Percentiles rank a stretch among this genome's conserved stretches.
Evolutionary conservation across 2,329 filamentous ascomycete species (phyloP).

Genomic region (Parastagonospora nodorum): DNA sequence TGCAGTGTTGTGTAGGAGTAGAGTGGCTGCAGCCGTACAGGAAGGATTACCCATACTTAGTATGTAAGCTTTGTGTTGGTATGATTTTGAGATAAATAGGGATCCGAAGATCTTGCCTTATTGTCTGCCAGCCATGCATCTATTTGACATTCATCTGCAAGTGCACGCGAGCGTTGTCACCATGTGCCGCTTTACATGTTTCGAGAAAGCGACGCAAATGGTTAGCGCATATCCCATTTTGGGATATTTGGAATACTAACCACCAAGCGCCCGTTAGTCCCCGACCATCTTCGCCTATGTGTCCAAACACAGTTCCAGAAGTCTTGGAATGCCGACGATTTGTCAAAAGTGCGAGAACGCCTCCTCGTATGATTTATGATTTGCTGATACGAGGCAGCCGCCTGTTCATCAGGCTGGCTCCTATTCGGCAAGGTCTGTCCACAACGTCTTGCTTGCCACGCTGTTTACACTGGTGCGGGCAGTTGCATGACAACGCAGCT

Average conservation of each 20-base stretch:
- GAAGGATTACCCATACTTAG: too few species aligned
- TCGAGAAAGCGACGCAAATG: conserved; percentile 17
- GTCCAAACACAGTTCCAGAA: conserved; percentile 2
- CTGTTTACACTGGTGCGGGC: background rate
- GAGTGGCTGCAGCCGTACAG: too few species aligned
- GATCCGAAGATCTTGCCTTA: too few species aligned
- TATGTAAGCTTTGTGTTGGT: too few species aligned
- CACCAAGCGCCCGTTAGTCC: conserved; percentile 15
- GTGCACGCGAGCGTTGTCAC: conserved; percentile 5
- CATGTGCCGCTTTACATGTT: conserved; percentile 10
- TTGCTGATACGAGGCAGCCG: too few species aligned
- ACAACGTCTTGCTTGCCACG: conserved; percentile 2
- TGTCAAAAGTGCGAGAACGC: conserved; percentile 16
- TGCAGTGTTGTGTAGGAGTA: too few species aligned
- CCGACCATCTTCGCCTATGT: conserved; percentile 4
- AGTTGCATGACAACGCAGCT: background rate
- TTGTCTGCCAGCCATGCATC: too few species aligned
- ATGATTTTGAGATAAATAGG: too few species aligned
- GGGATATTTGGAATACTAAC: conserved; percentile 37
- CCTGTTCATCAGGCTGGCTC: too few species aligned
- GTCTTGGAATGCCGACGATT: conserved; percentile 11
- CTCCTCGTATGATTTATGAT: background rate
- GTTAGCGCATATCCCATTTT: conserved; percentile 23
- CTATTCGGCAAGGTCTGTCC: conserved; percentile 8
- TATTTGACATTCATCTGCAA: too few species aligned